Percentiles rank a stretch among this genome's conserved stretches.
phyloP scores from a whole-genome alignment of 169 alveolate genomes.

The Plasmodium gaboni region DNA sequence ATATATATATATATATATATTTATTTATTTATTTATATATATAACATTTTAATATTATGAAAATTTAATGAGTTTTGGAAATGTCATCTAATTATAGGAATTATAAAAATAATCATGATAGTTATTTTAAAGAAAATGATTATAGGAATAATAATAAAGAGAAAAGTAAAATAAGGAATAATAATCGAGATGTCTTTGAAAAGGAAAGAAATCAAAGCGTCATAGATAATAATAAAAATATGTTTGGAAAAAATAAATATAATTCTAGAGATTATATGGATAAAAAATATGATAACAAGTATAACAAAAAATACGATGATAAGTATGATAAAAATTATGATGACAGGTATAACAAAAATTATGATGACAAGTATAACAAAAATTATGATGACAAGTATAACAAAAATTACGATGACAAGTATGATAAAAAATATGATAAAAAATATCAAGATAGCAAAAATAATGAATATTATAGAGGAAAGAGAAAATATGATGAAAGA shows the following conservation, averaged over 20 bases:
- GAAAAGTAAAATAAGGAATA: neutral
- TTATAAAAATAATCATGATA: slow-evolving; percentile 4
- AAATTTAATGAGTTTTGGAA: neutral
- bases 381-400: slow-evolving; percentile 8
- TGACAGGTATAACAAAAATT: neutral
- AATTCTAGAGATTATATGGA: neutral
- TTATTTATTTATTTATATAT: neutral
- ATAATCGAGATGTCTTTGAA: slow-evolving; percentile 22
- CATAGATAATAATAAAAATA: neutral
- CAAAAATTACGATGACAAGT: neutral
- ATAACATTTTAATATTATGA: neutral
- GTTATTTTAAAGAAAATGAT: slow-evolving; percentile 9
- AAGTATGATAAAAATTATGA: neutral
- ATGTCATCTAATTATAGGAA: slow-evolving; percentile 41
- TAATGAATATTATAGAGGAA: slow-evolving; percentile 26
- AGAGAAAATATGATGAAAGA: slow-evolving; percentile 36
- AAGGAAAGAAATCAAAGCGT: slow-evolving; percentile 1
- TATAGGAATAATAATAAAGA: slow-evolving; percentile 13
- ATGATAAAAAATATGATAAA: neutral
- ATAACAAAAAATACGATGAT: neutral
- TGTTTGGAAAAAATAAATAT: neutral
- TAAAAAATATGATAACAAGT: neutral
- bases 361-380: slow-evolving; percentile 14
- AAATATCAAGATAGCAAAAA: neutral
- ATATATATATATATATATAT: neutral